phyloP scores from a whole-genome alignment of 345 rosid genomes.

The Jatropha curcas region DNA sequence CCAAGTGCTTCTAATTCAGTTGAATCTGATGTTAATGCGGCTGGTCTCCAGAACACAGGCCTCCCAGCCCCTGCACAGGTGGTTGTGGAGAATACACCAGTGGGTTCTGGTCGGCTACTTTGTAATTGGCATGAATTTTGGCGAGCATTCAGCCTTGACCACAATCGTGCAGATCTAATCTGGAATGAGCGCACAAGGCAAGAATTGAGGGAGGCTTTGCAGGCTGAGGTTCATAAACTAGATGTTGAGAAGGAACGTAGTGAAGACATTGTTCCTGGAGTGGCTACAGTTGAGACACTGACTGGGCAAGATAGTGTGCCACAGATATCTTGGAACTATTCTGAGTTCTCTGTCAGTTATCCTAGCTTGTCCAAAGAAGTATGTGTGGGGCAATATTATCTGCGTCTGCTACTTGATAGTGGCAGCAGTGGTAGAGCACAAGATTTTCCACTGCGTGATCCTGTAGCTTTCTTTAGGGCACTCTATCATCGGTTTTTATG shows the following conservation, averaged over 20 bases:
- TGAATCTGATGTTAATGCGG: constrained; percentile 47
- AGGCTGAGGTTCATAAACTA: constrained; percentile 93
- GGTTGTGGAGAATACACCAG: constrained; percentile 85
- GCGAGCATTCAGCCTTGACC: constrained; percentile 98
- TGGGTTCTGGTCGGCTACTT: constrained; percentile 92
- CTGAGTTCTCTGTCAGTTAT: constrained; percentile 89
- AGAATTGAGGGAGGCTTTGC: constrained; percentile 94
- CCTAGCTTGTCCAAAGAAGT: constrained; percentile 97
- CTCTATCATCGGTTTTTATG: constrained; percentile 96
- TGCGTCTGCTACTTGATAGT: constrained; percentile 95
- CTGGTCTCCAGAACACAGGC: constrained; percentile 50
- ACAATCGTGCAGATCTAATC: constrained; percentile 97
- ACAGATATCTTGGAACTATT: constrained; percentile 95
- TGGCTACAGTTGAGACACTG: constrained; percentile 50
- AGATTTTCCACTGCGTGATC: constrained; percentile 96
- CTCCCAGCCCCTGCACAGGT: constrained; percentile 98
- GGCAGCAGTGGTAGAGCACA: constrained; percentile 88
- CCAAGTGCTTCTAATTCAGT: constrained; percentile 43
- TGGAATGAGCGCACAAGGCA: constrained; percentile 99
- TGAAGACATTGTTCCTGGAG: constrained; percentile 89
- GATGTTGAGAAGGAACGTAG: constrained; percentile 97
- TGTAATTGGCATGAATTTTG: constrained; percentile 97
- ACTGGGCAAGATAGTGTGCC: constrained; percentile 76
- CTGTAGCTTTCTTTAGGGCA: constrained; percentile 95
- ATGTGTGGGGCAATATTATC: constrained; percentile 97